phyloP scores from a whole-genome alignment of 1,284 basidiomycete genomes.

The Xanthoconium separans region DNA sequence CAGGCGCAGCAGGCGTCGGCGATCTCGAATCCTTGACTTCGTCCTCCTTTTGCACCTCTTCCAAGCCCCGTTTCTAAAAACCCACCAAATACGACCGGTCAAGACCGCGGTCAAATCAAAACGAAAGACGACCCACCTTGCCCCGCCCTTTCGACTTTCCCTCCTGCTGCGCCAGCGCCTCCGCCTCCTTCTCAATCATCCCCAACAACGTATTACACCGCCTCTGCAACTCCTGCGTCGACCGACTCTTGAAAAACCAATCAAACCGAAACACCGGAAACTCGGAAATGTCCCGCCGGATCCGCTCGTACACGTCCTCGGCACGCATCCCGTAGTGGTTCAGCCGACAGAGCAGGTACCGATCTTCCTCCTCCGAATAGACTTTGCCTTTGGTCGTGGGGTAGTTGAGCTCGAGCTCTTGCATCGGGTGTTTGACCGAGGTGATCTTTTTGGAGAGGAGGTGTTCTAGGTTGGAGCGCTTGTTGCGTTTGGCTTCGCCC shows the following conservation, averaged over 20 bases:
- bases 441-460: conserved; percentile 79
- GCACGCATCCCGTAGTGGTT: conserved; percentile 90
- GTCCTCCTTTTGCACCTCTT: conserved; percentile 60
- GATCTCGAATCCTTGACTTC: conserved; percentile 55
- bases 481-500: conserved; percentile 84
- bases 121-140: conserved; percentile 66
- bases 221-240: conserved; percentile 87
- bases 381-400: conserved; percentile 95
- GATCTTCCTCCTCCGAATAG: conserved; percentile 96
- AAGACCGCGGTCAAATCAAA: too few relatives aligned
- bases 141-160: conserved; percentile 60
- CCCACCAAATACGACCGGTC: too few relatives aligned
- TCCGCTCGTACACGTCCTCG: conserved; percentile 93
- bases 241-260: conserved; percentile 98
- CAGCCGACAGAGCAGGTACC: conserved; percentile 90
- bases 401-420: conserved; percentile 92
- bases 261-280: conserved; percentile 98
- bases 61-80: conserved; percentile 62
- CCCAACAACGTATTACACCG: conserved; percentile 87
- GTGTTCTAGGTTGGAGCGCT: conserved; percentile 81
- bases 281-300: conserved; percentile 95
- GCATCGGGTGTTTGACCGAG: conserved; percentile 86
- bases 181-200: conserved; percentile 92
- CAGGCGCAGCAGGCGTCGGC: conserved; percentile 46
- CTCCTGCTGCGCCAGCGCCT: conserved; percentile 63